Evolutionary conservation across 805 yeast genomes (phyloP).

Genomic region (Saturnispora dispora): DNA sequence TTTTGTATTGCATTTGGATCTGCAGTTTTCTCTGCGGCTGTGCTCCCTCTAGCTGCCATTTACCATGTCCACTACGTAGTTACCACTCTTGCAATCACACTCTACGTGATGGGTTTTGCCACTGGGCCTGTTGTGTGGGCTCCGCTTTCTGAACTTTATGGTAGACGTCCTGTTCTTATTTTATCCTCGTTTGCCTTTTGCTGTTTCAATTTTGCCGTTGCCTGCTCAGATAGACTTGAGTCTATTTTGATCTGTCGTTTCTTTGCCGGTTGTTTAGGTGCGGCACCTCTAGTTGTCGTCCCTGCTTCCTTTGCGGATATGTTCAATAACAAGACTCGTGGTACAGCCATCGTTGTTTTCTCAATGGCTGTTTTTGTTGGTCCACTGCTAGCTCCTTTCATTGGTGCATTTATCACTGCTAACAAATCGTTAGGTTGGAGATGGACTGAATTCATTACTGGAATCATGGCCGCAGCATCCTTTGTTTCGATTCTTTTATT

Average conservation of each 20-base stretch:
- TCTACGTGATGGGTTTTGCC: constrained; percentile 89
- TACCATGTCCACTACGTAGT: constrained; percentile 59
- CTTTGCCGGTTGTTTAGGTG: constrained; percentile 73
- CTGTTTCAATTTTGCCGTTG: constrained; percentile 62
- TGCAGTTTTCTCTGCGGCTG: constrained; percentile 67
- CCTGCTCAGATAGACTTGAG: constrained; percentile 71
- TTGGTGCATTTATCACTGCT: constrained; percentile 57
- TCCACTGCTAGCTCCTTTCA: constrained; percentile 76
- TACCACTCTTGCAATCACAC: constrained; percentile 66
- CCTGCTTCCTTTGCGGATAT: constrained; percentile 85
- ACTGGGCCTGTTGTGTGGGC: constrained; percentile 90
- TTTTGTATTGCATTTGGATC: constrained; percentile 62
- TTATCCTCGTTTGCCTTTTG: constrained; percentile 48
- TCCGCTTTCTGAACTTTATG: constrained; percentile 72
- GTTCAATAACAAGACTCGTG: constrained; percentile 57
- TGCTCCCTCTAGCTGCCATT: constrained; percentile 35
- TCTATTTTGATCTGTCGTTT: constrained; percentile 70
- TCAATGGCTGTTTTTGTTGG: constrained; percentile 68
- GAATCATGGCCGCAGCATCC: constrained; percentile 43
- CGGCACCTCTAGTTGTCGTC: constrained; percentile 76
- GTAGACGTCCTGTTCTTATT: constrained; percentile 55
- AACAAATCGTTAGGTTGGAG: constrained; percentile 64
- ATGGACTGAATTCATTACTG: constrained; percentile 69
- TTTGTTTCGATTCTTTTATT: constrained; percentile 33
- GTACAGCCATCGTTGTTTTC: constrained; percentile 65